phyloP scores from a whole-genome alignment of 2,329 filamentous ascomycete genomes.

The Eutypella sp. region DNA sequence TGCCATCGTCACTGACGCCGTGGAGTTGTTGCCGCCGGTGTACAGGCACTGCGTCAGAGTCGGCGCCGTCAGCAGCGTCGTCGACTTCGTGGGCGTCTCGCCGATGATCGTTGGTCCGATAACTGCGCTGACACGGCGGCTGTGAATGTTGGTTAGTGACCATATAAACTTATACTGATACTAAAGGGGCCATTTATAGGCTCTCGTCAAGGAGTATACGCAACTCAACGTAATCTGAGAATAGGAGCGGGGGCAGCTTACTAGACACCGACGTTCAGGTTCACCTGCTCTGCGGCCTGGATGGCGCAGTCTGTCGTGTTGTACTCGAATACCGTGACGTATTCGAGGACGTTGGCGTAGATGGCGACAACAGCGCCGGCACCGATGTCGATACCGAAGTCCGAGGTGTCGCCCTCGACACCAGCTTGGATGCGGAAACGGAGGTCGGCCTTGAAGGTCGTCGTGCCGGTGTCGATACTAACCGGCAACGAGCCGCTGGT shows the following conservation, averaged over 20 bases:
- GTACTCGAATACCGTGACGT: constrained; percentile 31
- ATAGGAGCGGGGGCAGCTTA: neutral
- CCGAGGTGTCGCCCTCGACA: constrained; percentile 20
- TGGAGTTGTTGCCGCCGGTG: neutral
- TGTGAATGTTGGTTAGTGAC: too few species aligned
- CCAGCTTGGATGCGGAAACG: constrained; percentile 40
- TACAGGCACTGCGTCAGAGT: constrained; percentile 24
- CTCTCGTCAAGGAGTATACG: too few species aligned
- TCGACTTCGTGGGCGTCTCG: constrained; percentile 30
- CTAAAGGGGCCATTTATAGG: too few species aligned
- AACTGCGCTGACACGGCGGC: constrained; percentile 19
- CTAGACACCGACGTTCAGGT: constrained; percentile 28
- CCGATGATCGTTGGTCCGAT: constrained; percentile 28
- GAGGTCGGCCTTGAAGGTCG: constrained; percentile 40
- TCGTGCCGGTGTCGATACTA: constrained; percentile 33
- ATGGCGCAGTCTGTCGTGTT: constrained; percentile 24
- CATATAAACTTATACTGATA: too few species aligned
- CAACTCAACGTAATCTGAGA: neutral
- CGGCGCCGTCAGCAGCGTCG: constrained; percentile 28
- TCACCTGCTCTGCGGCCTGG: constrained; percentile 18
- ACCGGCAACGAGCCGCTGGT: constrained; percentile 31
- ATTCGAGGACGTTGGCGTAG: constrained; percentile 46
- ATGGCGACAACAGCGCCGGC: constrained; percentile 35
- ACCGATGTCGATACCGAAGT: constrained; percentile 18
- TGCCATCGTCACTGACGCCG: neutral